These are phyloP conservation scores for Ophidiomyces ophidiicola DNA, from an alignment of 2,329 filamentous ascomycete species.

Conservation along the genomic window DNA sequence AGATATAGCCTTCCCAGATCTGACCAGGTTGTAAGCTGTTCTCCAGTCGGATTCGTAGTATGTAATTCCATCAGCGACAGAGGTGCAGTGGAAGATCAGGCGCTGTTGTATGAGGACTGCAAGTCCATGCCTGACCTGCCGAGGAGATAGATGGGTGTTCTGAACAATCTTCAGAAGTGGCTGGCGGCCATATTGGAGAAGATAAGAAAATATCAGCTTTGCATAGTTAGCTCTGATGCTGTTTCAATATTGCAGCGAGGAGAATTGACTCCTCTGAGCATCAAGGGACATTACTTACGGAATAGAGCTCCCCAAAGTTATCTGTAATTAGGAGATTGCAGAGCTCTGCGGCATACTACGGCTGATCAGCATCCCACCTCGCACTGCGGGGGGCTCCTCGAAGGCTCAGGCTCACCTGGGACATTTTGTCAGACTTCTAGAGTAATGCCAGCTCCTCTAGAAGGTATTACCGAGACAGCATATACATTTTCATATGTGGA, in stretches of 20 bases:
- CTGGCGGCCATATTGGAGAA: constrained; percentile 68
- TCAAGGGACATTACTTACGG: constrained; percentile 46
- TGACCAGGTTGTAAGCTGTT: constrained; percentile 68
- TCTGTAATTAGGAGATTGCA: constrained; percentile 82
- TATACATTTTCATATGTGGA: constrained; percentile 8
- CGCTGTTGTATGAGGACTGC: constrained; percentile 80
- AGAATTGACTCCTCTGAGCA: background rate
- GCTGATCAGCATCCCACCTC: constrained; percentile 18
- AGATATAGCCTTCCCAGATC: constrained; percentile 69
- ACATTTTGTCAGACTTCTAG: constrained; percentile 52
- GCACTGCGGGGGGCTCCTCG: constrained; percentile 1
- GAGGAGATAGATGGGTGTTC: constrained; percentile 59
- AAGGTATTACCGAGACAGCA: constrained; percentile 32
- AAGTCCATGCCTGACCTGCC: constrained; percentile 68
- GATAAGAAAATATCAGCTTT: constrained; percentile 71
- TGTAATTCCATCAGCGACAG: constrained; percentile 49
- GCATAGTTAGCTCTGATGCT: constrained; percentile 11
- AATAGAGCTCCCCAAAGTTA: constrained; percentile 79
- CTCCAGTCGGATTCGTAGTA: constrained; percentile 75
- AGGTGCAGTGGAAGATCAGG: constrained; percentile 61
- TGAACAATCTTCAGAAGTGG: constrained; percentile 56
- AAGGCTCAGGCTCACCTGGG: constrained; percentile 39
- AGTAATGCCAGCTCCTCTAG: constrained; percentile 68
- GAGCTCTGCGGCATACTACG: constrained; percentile 65
- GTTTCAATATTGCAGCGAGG: background rate